Percentiles rank a stretch among this genome's conserved stretches.
Conservation (phyloP, 306 rosid species). For the Gastrolobium villosum region DNA sequence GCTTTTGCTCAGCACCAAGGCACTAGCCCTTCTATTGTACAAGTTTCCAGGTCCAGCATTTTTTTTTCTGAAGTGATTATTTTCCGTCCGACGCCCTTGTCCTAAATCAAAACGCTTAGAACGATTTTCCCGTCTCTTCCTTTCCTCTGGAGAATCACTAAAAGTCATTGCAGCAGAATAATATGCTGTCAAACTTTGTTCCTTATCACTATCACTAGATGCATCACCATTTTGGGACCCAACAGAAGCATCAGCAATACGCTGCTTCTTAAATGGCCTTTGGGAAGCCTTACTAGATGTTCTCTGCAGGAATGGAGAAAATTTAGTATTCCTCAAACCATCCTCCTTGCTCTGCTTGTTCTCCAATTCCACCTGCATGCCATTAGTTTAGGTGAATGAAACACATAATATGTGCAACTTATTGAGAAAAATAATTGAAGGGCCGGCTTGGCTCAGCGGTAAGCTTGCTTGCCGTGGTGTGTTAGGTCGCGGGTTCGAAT, state of each 20-base stretch:
- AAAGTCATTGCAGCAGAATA: constrained; percentile 79
- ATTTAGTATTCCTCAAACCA: constrained; percentile 60
- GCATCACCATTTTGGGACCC: constrained; percentile 73
- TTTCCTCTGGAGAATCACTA: constrained; percentile 85
- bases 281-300: constrained; percentile 63
- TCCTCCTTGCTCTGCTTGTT: constrained; percentile 66
- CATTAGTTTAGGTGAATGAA: constrained; percentile 35
- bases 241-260: constrained; percentile 63
- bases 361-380: constrained; percentile 67
- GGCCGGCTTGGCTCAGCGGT: no score
- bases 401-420: constrained; percentile 11
- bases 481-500: no score
- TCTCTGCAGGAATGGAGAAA: constrained; percentile 67
- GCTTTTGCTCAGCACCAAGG: constrained; percentile 76
- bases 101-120: constrained; percentile 92
- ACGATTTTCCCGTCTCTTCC: constrained; percentile 92
- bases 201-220: constrained; percentile 93
- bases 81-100: constrained; percentile 72
- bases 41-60: constrained; percentile 72
- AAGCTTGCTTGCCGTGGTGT: no score
- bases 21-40: constrained; percentile 84
- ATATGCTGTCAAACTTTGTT: constrained; percentile 76
- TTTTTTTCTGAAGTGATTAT: constrained; percentile 66
- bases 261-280: constrained; percentile 82
- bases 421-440: neutral